A percentile compares a stretch with the other conserved stretches of the same genome.
phyloP scores from a whole-genome alignment of 1,284 basidiomycete species.

The Tilletia walkeri region DNA sequence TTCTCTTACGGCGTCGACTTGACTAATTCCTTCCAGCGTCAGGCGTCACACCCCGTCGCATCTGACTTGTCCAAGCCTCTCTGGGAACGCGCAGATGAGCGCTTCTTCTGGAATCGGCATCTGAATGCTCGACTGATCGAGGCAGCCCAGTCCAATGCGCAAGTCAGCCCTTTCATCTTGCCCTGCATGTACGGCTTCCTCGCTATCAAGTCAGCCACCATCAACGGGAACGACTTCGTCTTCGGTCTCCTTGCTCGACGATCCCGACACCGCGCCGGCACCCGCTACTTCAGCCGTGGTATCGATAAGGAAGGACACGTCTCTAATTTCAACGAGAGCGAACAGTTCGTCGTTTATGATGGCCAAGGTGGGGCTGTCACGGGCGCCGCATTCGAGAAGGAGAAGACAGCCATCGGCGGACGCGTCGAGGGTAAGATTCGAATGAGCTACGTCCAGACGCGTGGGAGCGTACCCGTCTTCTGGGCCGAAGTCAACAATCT shows the following conservation, averaged over 20 bases:
- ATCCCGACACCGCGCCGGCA: conserved; percentile 88
- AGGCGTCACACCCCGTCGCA: conserved; percentile 54
- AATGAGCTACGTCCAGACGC: conserved; percentile 76
- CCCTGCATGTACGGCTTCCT: conserved; percentile 67
- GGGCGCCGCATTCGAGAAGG: conserved; percentile 12
- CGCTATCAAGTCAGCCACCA: conserved; percentile 73
- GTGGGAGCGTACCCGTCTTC: conserved; percentile 89
- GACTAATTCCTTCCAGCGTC: conserved; percentile 81
- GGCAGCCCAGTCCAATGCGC: conserved; percentile 50
- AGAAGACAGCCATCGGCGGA: conserved; percentile 19
- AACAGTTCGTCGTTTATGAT: conserved; percentile 62
- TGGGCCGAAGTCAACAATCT: conserved; percentile 98
- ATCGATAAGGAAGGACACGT: conserved; percentile 69
- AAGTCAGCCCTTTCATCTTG: conserved; percentile 77
- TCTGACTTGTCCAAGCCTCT: conserved; percentile 62
- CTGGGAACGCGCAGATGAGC: conserved; percentile 80
- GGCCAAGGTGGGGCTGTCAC: conserved; percentile 21
- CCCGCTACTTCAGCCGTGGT: conserved; percentile 93
- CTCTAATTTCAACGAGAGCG: conserved; percentile 59
- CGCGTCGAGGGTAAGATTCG: conserved; percentile 63
- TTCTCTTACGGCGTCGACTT: conserved; percentile 91
- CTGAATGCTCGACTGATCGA: conserved; percentile 47
- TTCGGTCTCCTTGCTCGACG: conserved; percentile 87
- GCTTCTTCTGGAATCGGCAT: conserved; percentile 98
- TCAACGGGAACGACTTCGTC: conserved; percentile 78